Conservation (phyloP, 768 basidiomycete genomes). For the Lentinula edodes region DNA sequence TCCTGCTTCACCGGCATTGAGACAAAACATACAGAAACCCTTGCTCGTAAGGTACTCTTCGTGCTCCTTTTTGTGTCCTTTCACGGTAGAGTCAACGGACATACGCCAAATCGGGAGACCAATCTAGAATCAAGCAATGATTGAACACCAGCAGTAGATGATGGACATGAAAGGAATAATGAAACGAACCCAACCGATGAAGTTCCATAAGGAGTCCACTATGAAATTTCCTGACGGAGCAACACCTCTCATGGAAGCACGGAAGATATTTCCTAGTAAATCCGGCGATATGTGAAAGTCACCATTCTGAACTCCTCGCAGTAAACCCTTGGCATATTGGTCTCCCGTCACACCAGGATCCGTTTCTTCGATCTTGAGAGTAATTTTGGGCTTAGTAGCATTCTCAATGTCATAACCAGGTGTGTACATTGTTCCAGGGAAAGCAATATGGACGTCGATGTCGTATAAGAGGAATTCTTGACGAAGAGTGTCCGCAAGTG, state of each 20-base stretch:
- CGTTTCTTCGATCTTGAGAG: slow-evolving; percentile 69
- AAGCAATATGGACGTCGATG: slow-evolving; percentile 74
- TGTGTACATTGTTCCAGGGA: slow-evolving; percentile 76
- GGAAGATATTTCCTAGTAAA: slow-evolving; percentile 60
- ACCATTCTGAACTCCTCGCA: slow-evolving; percentile 61
- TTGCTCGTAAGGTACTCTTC: slow-evolving; percentile 33
- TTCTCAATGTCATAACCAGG: slow-evolving; percentile 53
- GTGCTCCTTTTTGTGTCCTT: slow-evolving; percentile 42
- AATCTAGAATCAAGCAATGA: slow-evolving; percentile 28
- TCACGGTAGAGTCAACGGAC: slow-evolving; percentile 43
- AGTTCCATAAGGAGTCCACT: slow-evolving; percentile 46
- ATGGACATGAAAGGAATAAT: background rate
- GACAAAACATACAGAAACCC: slow-evolving; percentile 28
- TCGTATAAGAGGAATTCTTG: slow-evolving; percentile 76
- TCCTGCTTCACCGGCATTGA: background rate
- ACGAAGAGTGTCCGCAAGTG: slow-evolving; percentile 77
- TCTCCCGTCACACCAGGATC: background rate
- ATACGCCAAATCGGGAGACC: slow-evolving; percentile 48
- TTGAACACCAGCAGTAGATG: background rate
- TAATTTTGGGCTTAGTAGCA: slow-evolving; percentile 72
- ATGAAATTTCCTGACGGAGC: slow-evolving; percentile 54
- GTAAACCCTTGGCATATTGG: background rate
- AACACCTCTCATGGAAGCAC: slow-evolving; percentile 59
- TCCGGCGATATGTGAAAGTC: slow-evolving; percentile 74
- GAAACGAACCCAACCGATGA: slow-evolving; percentile 39